phyloP scores from a whole-genome alignment of 768 basidiomycete species.

The Tylopilus intermedius region DNA sequence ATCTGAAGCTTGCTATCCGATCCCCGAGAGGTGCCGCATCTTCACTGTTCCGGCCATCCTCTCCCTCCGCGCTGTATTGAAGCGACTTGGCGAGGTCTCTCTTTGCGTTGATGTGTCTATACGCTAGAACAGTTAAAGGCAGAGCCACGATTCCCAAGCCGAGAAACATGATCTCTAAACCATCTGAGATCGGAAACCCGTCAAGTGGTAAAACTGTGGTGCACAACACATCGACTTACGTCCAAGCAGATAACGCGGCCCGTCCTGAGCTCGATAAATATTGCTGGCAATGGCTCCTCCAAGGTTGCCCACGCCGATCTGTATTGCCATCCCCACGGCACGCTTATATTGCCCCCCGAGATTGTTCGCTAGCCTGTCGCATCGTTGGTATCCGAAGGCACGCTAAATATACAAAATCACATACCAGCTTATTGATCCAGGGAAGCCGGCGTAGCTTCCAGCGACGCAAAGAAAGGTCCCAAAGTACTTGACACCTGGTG shows the following conservation, averaged over 20 bases:
- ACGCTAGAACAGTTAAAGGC: not conserved
- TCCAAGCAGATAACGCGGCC: too few relatives aligned
- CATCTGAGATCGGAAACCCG: not conserved
- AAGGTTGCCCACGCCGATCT: too few relatives aligned
- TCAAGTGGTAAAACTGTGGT: too few relatives aligned
- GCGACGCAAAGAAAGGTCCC: constrained; percentile 1
- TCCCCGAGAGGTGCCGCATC: not conserved
- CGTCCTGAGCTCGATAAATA: too few relatives aligned
- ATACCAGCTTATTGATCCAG: constrained; percentile 2
- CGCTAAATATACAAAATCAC: not conserved
- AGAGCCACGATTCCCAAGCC: not conserved
- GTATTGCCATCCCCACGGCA: too few relatives aligned
- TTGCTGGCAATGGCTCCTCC: too few relatives aligned
- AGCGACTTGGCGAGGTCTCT: not conserved
- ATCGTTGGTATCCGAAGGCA: not conserved
- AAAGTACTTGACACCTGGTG: not conserved
- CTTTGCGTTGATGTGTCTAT: not conserved
- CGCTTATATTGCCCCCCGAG: too few relatives aligned
- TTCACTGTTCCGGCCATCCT: not conserved
- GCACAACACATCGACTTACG: too few relatives aligned
- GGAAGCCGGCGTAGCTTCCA: not conserved
- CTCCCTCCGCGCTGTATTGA: not conserved
- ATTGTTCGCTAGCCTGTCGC: too few relatives aligned
- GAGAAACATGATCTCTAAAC: constrained; percentile 1
- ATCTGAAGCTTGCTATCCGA: not conserved